A percentile compares a stretch with the other conserved stretches of the same genome.
Evolutionary conservation across 805 yeast species (phyloP).

Genomic region (Lipomyces sp.): DNA sequence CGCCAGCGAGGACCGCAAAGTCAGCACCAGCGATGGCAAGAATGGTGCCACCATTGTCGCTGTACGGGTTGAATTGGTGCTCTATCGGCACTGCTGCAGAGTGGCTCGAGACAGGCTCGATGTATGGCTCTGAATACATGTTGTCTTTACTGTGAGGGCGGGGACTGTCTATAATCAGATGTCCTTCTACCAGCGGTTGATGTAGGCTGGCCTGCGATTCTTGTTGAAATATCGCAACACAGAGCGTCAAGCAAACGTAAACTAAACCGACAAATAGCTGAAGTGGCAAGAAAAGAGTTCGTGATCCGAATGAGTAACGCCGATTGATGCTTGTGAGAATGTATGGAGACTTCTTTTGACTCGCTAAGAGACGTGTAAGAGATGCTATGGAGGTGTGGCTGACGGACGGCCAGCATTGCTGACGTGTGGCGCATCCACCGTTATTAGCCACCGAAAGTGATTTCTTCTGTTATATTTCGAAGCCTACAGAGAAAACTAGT

Average conservation of each 20-base stretch:
- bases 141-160: background rate
- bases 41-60: slow-evolving; percentile 94
- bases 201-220: background rate
- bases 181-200: background rate
- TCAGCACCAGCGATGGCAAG: slow-evolving; percentile 98
- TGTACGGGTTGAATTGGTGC: slow-evolving; percentile 88
- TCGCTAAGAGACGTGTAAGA: background rate
- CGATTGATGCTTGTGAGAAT: background rate
- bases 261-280: background rate
- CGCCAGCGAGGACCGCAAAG: slow-evolving; percentile 96
- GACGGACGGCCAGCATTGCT: background rate
- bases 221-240: background rate
- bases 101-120: slow-evolving; percentile 19
- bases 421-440: background rate
- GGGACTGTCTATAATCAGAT: background rate
- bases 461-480: too few relatives aligned
- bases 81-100: slow-evolving; percentile 66
- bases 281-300: background rate
- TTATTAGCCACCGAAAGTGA: too few relatives aligned
- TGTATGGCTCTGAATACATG: slow-evolving; percentile 30
- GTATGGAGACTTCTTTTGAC: background rate
- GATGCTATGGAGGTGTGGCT: background rate
- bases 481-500: too few relatives aligned
- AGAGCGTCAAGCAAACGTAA: background rate
- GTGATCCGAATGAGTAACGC: background rate